Conservation (phyloP, 2,329 filamentous ascomycete species). For the Pyrenophora seminiperda region DNA sequence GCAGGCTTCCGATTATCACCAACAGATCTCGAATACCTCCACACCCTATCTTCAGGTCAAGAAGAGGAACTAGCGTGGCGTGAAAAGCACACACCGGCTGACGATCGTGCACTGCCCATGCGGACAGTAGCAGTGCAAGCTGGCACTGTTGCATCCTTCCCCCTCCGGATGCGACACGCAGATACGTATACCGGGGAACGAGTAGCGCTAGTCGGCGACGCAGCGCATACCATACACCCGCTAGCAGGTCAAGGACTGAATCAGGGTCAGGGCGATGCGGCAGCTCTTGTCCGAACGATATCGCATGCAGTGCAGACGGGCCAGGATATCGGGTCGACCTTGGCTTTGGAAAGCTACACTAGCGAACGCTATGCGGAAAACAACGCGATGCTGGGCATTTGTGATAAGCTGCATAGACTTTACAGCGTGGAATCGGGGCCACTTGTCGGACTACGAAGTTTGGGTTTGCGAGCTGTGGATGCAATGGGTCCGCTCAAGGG, state of each 20-base stretch:
- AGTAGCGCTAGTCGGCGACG: constrained; percentile 90
- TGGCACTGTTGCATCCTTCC: constrained; percentile 84
- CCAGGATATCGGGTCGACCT: constrained; percentile 79
- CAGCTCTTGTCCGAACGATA: constrained; percentile 75
- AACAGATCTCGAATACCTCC: constrained; percentile 82
- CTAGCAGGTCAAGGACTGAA: constrained; percentile 95
- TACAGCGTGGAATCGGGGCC: constrained; percentile 83
- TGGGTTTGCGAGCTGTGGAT: constrained; percentile 79
- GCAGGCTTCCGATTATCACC: constrained; percentile 84
- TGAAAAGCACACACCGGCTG: constrained; percentile 67
- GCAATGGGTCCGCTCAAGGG: constrained; percentile 75
- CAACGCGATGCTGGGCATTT: constrained; percentile 74
- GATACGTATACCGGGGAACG: constrained; percentile 89
- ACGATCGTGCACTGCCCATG: constrained; percentile 62
- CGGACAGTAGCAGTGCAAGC: constrained; percentile 73
- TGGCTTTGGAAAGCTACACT: constrained; percentile 82
- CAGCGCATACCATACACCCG: constrained; percentile 92
- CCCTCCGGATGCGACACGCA: constrained; percentile 88
- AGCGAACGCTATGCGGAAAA: constrained; percentile 82
- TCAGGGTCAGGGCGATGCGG: constrained; percentile 86
- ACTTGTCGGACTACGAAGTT: constrained; percentile 76
- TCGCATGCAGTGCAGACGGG: constrained; percentile 79
- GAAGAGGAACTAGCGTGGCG: constrained; percentile 85
- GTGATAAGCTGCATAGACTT: constrained; percentile 89
- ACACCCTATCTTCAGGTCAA: constrained; percentile 61